Evolutionary conservation across 1,284 basidiomycete genomes (phyloP).

Genomic region (Heterobasidion occidentale): DNA sequence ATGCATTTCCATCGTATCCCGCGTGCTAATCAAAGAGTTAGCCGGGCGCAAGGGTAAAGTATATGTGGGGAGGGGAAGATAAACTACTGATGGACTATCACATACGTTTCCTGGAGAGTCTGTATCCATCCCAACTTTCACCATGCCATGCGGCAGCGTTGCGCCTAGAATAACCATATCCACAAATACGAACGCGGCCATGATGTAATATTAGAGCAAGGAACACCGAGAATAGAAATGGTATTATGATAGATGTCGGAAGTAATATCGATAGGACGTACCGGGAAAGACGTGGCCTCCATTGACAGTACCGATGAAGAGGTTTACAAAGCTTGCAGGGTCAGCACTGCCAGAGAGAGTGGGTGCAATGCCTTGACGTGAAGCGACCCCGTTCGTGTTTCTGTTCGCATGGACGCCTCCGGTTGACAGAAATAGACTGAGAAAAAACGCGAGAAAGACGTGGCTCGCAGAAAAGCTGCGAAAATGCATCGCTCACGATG

Average conservation of each 20-base stretch:
- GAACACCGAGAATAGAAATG: background rate
- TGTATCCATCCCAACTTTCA: slow-evolving; percentile 59
- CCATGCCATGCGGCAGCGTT: slow-evolving; percentile 60
- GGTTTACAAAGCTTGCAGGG: slow-evolving; percentile 28
- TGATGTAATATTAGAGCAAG: background rate
- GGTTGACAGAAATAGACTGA: no score
- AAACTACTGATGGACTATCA: background rate
- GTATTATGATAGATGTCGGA: background rate
- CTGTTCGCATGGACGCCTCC: no score
- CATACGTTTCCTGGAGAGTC: slow-evolving; percentile 37
- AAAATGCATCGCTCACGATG: no score
- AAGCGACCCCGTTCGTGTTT: no score
- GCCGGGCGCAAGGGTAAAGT: background rate
- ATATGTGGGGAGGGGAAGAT: background rate
- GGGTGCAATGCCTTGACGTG: no score
- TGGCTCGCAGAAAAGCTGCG: no score
- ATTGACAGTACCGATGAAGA: slow-evolving; percentile 52
- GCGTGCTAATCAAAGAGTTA: slow-evolving; percentile 36
- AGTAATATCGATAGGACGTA: slow-evolving; percentile 14
- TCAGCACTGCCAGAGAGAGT: background rate
- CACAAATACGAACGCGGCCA: background rate
- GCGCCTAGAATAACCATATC: slow-evolving; percentile 34
- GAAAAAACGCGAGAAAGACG: no score
- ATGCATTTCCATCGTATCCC: slow-evolving; percentile 41
- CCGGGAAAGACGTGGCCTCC: slow-evolving; percentile 59